Evolutionary conservation across 306 rosid genomes (phyloP), one percentile per base, ranked within the genome.

Genomic region (Sphenostylis stenocarpa): DNA sequence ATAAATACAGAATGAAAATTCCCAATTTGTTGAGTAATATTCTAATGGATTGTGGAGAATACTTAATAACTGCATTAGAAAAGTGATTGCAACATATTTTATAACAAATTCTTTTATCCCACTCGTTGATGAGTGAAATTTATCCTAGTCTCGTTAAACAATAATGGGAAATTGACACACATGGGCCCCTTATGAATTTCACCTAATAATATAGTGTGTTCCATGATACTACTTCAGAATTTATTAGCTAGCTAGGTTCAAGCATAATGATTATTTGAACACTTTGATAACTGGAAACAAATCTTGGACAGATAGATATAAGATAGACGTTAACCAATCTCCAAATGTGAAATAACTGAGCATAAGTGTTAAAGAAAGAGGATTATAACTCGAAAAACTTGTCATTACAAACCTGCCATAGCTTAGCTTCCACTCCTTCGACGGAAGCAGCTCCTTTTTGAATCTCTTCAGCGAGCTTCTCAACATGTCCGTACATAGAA

Each of bases 401-500:
- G 38, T 60, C 21, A 74, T 66, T 20, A 86, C 86, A 41, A 71
- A 94, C 98, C 98, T 94, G 98, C 92, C 92, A 94, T 67, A 94
- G 84, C 77, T 88, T 90, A 76, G 81, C 93, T 63, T 94, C 97
- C 29, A 91, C 97, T 72, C 97, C 98, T 85, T 94, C 98, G 17
- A 94, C 96, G 6, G 98, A 91, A 62, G 88, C 93, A 31, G 91
- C 97, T 38, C 98, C 98, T 84, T 91, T 91, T 80, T 85, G 57
- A n/a, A 94, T 90, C 88, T 90, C 94, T 62, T 90, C 90, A 4
- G 97, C 98, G 51, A 91, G 87, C 93, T 82, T 94, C 82, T 79
- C 93, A 31, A 94, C 98, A 79, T 94, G 98, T 82, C 98, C 97
- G 41, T 94, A 91, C 72, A 56, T 94, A 38, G 98, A 94, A 88